Evolutionary conservation across 2,329 filamentous ascomycete genomes (phyloP), one percentile per base, ranked within the genome.

Genomic region (Monilinia fructicola): DNA sequence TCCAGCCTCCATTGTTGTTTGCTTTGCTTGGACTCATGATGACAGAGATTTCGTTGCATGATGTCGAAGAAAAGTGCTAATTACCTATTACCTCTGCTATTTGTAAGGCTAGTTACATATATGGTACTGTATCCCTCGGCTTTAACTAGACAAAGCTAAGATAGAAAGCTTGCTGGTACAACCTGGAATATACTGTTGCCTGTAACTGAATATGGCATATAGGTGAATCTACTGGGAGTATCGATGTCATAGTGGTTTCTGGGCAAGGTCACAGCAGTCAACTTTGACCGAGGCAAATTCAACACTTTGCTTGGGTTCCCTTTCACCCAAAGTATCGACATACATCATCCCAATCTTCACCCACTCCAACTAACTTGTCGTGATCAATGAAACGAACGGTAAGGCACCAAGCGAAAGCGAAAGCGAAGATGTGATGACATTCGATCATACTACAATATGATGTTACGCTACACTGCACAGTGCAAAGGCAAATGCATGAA

Each of bases 1-100:
- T 60, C 64, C 54, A 65, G 64, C 64, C 64, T 65, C 46, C 44
- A 59, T 60, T 58, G 54, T 26, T 59, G 31, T 44, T 21, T 46
- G 18, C 56, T 59, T 48, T 59, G 44, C 58, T 50, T 50, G 58
- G 14, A 60, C 44, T 54, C 9, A 38, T 26, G 44, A 38, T 60
- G 58, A 21, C 28, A 48, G 58, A 38, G 56, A 35, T 52, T 59
- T 65, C 28, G 26, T 38, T 38, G 26, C 62, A 48, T 58, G 38
- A 58, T 26, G 50, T 23, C 55, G 40, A 40, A 7, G 18, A 46
- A 55, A 35, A 55, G 7, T 38, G n/a, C 14, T 54, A 56, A 56
- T 64, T 21, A 18, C 26, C 26, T 18, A 16, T 31, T 11, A 12
- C 38, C 14, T 12, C 14, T 14, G 7, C 14, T 38, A 44, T 23